Conservation (phyloP, 2,329 filamentous ascomycete species). For the Davidsoniella neocaledoniae region DNA sequence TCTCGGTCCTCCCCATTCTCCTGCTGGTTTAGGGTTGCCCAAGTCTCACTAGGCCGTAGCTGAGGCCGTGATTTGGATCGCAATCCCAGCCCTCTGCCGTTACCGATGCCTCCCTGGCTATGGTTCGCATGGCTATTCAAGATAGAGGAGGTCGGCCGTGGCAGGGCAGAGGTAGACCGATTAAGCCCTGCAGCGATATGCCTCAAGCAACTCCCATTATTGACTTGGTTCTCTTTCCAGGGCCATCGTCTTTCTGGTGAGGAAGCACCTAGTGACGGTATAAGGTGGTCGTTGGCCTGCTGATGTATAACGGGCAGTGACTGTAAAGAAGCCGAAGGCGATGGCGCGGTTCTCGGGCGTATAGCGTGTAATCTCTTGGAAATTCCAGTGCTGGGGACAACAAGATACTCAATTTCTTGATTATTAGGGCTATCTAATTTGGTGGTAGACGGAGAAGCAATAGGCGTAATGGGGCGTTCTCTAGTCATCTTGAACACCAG, state of each 20-base stretch:
- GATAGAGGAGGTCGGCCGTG: conserved; percentile 2
- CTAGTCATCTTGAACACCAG: too few relatives aligned
- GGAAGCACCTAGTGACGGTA: too few relatives aligned
- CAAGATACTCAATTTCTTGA: too few relatives aligned
- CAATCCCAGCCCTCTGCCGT: conserved; percentile 1
- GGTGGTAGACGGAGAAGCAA: too few relatives aligned
- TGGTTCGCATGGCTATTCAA: background rate
- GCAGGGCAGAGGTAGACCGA: conserved; percentile 10
- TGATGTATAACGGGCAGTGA: background rate
- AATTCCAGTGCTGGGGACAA: too few relatives aligned
- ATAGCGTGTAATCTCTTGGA: background rate
- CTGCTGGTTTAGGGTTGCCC: conserved; percentile 12
- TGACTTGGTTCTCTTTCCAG: background rate
- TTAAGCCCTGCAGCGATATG: conserved; percentile 5
- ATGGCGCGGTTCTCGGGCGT: conserved; percentile 5
- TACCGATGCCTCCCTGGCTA: background rate
- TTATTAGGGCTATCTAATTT: too few relatives aligned
- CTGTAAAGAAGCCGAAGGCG: conserved; percentile 1
- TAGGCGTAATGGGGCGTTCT: too few relatives aligned
- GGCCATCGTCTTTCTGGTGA: too few relatives aligned
- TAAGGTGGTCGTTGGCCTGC: too few relatives aligned
- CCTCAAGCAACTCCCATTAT: background rate
- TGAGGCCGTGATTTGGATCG: conserved; percentile 9
- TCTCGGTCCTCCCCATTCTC: conserved; percentile 33
- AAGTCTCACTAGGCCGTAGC: conserved; percentile 11